Conservation (phyloP, 768 basidiomycete species). For the Rubroboletus satanas region DNA sequence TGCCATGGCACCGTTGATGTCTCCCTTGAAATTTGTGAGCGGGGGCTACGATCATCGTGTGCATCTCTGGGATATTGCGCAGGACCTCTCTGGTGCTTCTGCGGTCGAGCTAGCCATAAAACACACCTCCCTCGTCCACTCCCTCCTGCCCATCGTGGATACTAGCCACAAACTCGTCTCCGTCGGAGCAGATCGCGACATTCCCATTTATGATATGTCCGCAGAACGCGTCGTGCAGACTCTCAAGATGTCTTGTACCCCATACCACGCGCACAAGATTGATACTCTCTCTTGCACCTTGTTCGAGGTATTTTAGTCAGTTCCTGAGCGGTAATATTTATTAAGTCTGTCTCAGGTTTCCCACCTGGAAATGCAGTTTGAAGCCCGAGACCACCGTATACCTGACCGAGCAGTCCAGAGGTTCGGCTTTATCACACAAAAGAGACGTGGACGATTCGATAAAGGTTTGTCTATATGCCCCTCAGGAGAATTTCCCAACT, state of each 20-base stretch:
- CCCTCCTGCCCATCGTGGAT: conserved; percentile 41
- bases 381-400: conserved; percentile 45
- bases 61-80: conserved; percentile 43
- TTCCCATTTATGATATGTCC: conserved; percentile 44
- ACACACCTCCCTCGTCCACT: conserved; percentile 42
- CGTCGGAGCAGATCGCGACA: conserved; percentile 46
- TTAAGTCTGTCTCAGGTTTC: conserved; percentile 34
- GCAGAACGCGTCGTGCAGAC: conserved; percentile 41
- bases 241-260: conserved; percentile 40
- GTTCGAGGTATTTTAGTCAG: conserved; percentile 37
- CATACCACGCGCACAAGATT: conserved; percentile 41
- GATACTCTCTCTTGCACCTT: conserved; percentile 38
- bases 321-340: not conserved
- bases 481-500: conserved; percentile 16
- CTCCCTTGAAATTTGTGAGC: conserved; percentile 42
- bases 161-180: conserved; percentile 45
- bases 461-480: conserved; percentile 37
- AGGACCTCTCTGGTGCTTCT: conserved; percentile 31
- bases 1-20: conserved; percentile 39
- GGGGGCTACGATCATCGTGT: conserved; percentile 49
- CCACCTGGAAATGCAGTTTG: conserved; percentile 50
- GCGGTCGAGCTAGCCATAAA: conserved; percentile 35
- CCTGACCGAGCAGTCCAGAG: conserved; percentile 35
- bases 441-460: conserved; percentile 41
- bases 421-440: conserved; percentile 41